Conservation (phyloP, 257 asterid genomes). For the Capsicum rhomboideum region DNA sequence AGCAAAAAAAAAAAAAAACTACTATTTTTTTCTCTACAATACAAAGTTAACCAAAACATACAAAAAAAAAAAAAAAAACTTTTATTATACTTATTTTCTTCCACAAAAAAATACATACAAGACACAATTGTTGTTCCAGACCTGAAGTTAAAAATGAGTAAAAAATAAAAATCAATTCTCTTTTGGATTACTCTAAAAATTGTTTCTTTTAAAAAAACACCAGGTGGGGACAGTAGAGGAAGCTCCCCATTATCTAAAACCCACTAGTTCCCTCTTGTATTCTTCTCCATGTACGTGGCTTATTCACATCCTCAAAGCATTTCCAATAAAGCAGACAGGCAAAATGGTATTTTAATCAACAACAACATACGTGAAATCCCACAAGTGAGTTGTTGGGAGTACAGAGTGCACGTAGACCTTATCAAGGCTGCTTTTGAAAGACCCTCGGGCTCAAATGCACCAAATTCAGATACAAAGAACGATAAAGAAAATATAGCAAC, state of each 20-base stretch:
- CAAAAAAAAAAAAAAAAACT: background rate
- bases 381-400: too few relatives aligned
- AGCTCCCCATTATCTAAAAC: background rate
- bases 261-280: slow-evolving; percentile 3
- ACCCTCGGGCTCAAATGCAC: too few relatives aligned
- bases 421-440: too few relatives aligned
- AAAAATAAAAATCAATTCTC: background rate
- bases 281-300: slow-evolving; percentile 30
- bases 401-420: too few relatives aligned
- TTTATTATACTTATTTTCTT: background rate
- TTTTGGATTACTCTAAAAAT: background rate
- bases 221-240: background rate
- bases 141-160: background rate
- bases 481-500: too few relatives aligned
- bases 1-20: background rate
- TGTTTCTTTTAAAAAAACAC: slow-evolving; percentile 7
- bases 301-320: slow-evolving; percentile 34
- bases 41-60: background rate
- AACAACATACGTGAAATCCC: too few relatives aligned
- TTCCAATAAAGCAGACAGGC: slow-evolving; percentile 3
- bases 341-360: slow-evolving; percentile 1
- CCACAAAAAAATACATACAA: background rate
- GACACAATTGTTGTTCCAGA: background rate
- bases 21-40: background rate
- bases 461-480: too few relatives aligned